Percentiles rank a stretch among this genome's conserved stretches.
Evolutionary conservation across 164 flowering plant genomes (phyloP).

Genomic region (Kalanchoe fedtschenkoi): DNA sequence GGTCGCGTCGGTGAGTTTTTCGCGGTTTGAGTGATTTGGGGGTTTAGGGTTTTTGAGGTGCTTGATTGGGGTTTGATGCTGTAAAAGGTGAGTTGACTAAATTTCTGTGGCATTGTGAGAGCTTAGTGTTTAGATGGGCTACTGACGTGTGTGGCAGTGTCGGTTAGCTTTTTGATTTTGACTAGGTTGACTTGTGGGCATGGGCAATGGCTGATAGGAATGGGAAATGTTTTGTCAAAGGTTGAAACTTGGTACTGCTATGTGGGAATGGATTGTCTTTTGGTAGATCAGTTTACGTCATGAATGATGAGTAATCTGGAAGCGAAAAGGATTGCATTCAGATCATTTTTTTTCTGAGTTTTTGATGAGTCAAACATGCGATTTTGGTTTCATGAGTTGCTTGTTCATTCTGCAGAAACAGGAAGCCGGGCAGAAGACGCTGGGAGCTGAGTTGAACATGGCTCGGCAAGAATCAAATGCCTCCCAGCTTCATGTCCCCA

Average conservation of each 20-base stretch:
- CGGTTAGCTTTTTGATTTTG: not conserved
- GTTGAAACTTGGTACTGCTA: not conserved
- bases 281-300: too few relatives aligned
- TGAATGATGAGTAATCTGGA: too few relatives aligned
- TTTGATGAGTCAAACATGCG: too few relatives aligned
- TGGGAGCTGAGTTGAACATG: not conserved
- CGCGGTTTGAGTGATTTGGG: not conserved
- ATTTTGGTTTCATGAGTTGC: not conserved
- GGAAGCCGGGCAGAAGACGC: not conserved
- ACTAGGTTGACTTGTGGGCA: not conserved
- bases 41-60: constrained; percentile 3
- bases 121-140: too few relatives aligned
- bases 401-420: not conserved
- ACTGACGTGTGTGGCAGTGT: too few relatives aligned
- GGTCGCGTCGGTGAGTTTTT: not conserved
- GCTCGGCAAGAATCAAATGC: not conserved
- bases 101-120: not conserved
- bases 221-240: not conserved
- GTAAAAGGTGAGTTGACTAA: not conserved
- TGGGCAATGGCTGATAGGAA: not conserved
- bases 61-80: not conserved
- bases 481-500: not conserved
- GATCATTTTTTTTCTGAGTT: too few relatives aligned
- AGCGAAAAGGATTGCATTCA: too few relatives aligned
- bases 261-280: not conserved